A percentile compares a stretch with the other conserved stretches of the same genome.
These are phyloP conservation scores for Tricholoma sp. DNA, from an alignment of 768 basidiomycete genomes.

Conservation along the genomic window DNA sequence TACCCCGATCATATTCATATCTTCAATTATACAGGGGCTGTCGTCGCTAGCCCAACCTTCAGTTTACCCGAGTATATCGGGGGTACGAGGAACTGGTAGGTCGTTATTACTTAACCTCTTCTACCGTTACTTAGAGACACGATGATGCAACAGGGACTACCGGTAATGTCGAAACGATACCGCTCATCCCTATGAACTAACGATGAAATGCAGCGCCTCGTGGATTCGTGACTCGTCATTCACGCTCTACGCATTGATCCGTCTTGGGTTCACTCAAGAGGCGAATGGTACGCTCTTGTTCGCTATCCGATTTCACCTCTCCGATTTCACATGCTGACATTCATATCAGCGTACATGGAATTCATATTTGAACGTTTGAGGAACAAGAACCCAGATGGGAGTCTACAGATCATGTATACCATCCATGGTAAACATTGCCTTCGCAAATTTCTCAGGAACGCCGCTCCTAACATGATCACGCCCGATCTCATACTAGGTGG, in stretches of 20 bases:
- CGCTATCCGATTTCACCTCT: neutral
- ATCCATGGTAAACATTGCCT: constrained; percentile 62
- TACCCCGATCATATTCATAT: neutral
- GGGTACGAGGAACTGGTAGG: constrained; percentile 82
- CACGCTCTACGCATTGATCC: constrained; percentile 89
- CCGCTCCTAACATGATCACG: neutral
- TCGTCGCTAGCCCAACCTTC: constrained; percentile 94
- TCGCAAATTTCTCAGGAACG: neutral
- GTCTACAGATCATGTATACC: constrained; percentile 95
- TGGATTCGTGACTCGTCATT: constrained; percentile 98
- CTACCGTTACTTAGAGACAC: neutral
- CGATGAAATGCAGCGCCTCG: constrained; percentile 45
- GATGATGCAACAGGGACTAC: constrained; percentile 53
- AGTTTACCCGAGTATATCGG: constrained; percentile 91
- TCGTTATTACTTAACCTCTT: neutral
- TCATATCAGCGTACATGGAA: constrained; percentile 70
- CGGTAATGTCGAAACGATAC: constrained; percentile 32
- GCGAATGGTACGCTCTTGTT: constrained; percentile 59
- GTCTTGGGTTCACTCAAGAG: constrained; percentile 92
- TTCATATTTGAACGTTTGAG: constrained; percentile 84
- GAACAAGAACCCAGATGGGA: constrained; percentile 84
- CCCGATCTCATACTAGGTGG: constrained; percentile 40
- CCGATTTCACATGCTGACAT: constrained; percentile 2
- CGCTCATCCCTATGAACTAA: neutral
- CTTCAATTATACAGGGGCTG: constrained; percentile 52